Percentiles rank a stretch among this genome's conserved stretches.
Conservation (phyloP, 225 moss, liverwort and hornwort species). For the Marchantia paleacea region DNA sequence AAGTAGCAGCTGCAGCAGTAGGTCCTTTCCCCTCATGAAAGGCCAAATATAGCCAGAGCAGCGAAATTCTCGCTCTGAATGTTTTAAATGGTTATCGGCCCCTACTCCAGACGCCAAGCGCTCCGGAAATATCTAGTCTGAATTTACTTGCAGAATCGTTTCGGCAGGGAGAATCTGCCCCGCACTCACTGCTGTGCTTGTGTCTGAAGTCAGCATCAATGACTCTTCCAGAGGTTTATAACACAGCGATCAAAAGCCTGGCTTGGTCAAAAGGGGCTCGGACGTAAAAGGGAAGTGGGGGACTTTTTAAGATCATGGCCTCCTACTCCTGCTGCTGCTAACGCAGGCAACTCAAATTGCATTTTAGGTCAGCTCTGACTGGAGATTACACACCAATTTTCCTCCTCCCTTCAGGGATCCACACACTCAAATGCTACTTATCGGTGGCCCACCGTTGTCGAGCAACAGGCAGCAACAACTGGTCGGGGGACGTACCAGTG, state of each 20-base stretch:
- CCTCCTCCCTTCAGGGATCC: not conserved
- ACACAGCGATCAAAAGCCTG: not conserved
- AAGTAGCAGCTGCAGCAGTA: not conserved
- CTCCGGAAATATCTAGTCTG: conserved; percentile 4
- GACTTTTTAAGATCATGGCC: too few relatives aligned
- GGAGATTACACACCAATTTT: not conserved
- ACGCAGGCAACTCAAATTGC: too few relatives aligned
- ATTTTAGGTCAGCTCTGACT: too few relatives aligned
- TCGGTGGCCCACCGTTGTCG: not conserved
- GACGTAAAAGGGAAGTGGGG: too few relatives aligned
- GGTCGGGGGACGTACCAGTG: too few relatives aligned
- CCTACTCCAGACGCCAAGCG: not conserved
- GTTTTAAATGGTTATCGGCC: not conserved
- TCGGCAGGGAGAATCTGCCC: not conserved
- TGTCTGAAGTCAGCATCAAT: not conserved
- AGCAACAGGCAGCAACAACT: too few relatives aligned
- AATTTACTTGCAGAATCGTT: not conserved
- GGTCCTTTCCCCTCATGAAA: conserved; percentile 10
- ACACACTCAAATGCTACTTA: too few relatives aligned
- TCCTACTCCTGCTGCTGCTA: too few relatives aligned
- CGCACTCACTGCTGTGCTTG: not conserved
- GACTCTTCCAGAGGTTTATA: not conserved
- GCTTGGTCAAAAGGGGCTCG: too few relatives aligned
- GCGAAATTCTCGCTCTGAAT: conserved; percentile 3
- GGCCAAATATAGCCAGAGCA: conserved; percentile 9